Conservation (phyloP, 2,329 filamentous ascomycete species). For the Colletotrichum sp. region DNA sequence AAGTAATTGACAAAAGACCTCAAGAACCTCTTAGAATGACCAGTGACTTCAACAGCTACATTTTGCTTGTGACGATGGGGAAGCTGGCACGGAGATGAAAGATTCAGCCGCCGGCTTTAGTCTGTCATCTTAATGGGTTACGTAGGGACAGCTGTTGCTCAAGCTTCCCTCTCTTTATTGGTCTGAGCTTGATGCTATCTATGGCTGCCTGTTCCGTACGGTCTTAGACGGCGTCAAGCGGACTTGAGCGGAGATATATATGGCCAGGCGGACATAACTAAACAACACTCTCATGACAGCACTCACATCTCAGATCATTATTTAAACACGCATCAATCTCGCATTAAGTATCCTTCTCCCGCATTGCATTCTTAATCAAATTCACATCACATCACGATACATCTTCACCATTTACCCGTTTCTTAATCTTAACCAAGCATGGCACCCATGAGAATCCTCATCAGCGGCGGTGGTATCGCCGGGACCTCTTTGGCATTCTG, state of each 20-base stretch:
- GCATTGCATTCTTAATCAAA: background rate
- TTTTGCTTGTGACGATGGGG: background rate
- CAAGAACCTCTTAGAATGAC: background rate
- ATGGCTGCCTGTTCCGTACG: background rate
- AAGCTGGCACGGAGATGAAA: background rate
- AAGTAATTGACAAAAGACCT: background rate
- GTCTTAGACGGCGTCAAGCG: background rate
- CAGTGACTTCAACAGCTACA: background rate
- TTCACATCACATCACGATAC: background rate
- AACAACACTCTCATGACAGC: background rate
- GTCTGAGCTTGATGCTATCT: background rate
- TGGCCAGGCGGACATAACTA: background rate
- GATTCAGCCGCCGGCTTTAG: background rate
- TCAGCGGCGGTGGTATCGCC: background rate
- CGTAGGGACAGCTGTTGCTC: background rate
- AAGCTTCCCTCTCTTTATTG: background rate
- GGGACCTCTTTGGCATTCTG: background rate
- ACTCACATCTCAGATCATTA: background rate
- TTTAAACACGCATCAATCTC: background rate
- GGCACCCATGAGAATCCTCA: background rate
- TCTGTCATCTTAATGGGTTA: background rate
- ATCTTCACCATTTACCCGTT: background rate
- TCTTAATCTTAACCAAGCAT: background rate
- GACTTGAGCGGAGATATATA: background rate
- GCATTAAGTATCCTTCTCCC: background rate